Percentiles rank a stretch among this genome's conserved stretches.
Evolutionary conservation across 805 yeast genomes (phyloP).

Genomic region (Lipomyces sp.): DNA sequence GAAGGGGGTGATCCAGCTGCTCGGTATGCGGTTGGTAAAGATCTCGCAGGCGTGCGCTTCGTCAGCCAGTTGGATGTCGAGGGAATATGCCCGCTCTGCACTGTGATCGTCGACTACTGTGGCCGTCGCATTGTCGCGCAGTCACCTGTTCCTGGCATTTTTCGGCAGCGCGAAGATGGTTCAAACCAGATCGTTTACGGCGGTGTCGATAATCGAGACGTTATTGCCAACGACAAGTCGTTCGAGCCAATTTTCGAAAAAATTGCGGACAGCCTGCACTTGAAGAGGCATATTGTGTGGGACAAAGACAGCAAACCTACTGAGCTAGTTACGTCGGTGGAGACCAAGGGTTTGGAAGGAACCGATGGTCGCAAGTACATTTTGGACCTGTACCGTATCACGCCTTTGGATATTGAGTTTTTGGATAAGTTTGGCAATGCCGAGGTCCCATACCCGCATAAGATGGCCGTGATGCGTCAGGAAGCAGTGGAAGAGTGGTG

Average conservation of each 20-base stretch:
- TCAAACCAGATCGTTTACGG: constrained; percentile 73
- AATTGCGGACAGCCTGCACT: constrained; percentile 75
- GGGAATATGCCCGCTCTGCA: constrained; percentile 72
- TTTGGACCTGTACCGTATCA: constrained; percentile 79
- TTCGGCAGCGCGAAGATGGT: constrained; percentile 51
- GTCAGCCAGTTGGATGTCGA: constrained; percentile 67
- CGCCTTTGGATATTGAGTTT: constrained; percentile 84
- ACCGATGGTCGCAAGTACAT: constrained; percentile 83
- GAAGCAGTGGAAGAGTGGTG: constrained; percentile 95
- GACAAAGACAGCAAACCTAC: constrained; percentile 51
- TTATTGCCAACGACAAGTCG: constrained; percentile 55
- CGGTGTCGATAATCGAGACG: constrained; percentile 61
- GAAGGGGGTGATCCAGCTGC: constrained; percentile 88
- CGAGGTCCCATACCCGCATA: constrained; percentile 72
- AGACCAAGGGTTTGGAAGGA: constrained; percentile 84
- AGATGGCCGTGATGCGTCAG: constrained; percentile 74
- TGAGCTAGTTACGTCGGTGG: constrained; percentile 69
- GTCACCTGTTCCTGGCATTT: constrained; percentile 94
- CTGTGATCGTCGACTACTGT: constrained; percentile 86
- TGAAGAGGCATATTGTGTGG: constrained; percentile 69
- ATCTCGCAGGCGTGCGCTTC: constrained; percentile 70
- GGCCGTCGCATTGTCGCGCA: constrained; percentile 90
- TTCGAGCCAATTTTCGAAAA: constrained; percentile 62
- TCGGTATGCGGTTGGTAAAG: constrained; percentile 76
- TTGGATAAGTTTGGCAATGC: constrained; percentile 57